Evolutionary conservation across 2,329 filamentous ascomycete species (phyloP).

Genomic region (Phialophora chinensis): DNA sequence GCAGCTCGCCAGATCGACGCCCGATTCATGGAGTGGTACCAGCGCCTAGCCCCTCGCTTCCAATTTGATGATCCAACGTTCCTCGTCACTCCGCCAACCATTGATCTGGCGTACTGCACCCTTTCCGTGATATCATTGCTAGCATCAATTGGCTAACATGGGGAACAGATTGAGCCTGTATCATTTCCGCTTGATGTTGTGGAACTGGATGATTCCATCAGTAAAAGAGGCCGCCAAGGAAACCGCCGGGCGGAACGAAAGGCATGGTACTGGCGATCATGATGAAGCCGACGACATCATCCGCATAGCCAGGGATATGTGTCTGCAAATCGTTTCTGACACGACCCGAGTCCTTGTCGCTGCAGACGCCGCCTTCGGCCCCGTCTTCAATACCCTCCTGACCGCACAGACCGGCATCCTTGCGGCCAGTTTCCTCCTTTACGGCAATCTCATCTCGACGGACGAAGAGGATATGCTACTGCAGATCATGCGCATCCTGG

Average conservation of each 20-base stretch:
- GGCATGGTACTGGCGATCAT: background rate
- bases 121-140: background rate
- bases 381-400: conserved; percentile 14
- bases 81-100: conserved; percentile 10
- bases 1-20: conserved; percentile 18
- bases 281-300: conserved; percentile 11
- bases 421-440: conserved; percentile 21
- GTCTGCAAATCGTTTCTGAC: conserved; percentile 2
- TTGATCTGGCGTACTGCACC: conserved; percentile 23
- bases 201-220: conserved; percentile 24
- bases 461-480: conserved; percentile 26
- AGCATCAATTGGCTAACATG: conserved; percentile 6
- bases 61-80: conserved; percentile 16
- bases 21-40: conserved; percentile 21
- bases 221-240: background rate
- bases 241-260: background rate
- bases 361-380: conserved; percentile 14
- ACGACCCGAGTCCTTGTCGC: conserved; percentile 1
- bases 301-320: conserved; percentile 10
- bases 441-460: conserved; percentile 16
- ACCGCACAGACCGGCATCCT: conserved; percentile 25
- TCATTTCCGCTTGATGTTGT: conserved; percentile 23
- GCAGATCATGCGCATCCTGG: conserved; percentile 20
- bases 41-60: conserved; percentile 9
- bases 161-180: conserved; percentile 7